These are phyloP conservation scores for Przewalskia tangutica DNA, from an alignment of 257 asterid genomes.

Conservation along the genomic window DNA sequence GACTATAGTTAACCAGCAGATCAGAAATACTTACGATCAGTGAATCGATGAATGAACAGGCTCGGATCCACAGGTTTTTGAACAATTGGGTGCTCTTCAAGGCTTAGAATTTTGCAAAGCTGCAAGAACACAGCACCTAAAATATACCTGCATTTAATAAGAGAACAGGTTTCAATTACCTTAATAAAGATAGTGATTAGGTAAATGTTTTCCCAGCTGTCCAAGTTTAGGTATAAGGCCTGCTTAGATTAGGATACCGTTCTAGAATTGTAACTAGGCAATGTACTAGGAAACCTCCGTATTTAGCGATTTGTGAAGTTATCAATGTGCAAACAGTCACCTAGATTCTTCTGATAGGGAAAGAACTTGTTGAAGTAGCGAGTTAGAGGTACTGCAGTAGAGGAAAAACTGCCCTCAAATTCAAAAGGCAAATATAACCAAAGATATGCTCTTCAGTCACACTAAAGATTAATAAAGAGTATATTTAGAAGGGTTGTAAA, in stretches of 20 bases:
- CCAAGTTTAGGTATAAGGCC: background rate
- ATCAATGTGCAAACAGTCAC: background rate
- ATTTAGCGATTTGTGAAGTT: background rate
- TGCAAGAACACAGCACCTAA: constrained; percentile 85
- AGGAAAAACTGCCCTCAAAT: background rate
- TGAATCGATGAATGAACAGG: constrained; percentile 77
- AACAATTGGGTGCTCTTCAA: constrained; percentile 58
- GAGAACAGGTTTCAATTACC: background rate
- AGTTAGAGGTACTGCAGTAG: background rate
- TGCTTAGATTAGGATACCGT: background rate
- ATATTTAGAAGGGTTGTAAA: background rate
- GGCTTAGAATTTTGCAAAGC: constrained; percentile 70
- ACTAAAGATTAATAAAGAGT: background rate
- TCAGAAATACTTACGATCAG: constrained; percentile 42
- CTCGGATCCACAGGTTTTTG: constrained; percentile 88
- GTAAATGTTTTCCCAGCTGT: background rate
- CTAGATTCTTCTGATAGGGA: background rate
- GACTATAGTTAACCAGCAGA: background rate
- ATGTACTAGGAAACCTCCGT: background rate
- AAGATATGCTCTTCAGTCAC: background rate
- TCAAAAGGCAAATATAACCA: background rate
- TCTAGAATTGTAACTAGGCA: background rate
- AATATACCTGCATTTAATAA: constrained; percentile 45
- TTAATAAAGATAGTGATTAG: constrained; percentile 4
- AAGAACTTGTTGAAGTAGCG: background rate